phyloP scores from a whole-genome alignment of 768 basidiomycete genomes.

The Psilocybe tampanensis region DNA sequence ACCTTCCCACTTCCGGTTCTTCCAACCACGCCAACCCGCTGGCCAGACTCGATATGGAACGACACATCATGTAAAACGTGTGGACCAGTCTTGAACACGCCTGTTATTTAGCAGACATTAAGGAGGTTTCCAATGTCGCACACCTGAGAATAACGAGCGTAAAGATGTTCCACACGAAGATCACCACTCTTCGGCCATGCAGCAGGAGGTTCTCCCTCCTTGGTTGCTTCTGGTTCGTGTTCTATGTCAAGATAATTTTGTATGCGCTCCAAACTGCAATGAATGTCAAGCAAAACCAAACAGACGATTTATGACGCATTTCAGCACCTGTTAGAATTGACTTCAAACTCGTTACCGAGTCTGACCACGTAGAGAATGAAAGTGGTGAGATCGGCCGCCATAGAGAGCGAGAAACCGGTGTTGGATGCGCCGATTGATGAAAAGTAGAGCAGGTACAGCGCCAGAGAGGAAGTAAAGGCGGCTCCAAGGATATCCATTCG shows the following conservation, averaged over 20 bases:
- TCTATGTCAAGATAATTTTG: constrained; percentile 62
- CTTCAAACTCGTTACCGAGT: constrained; percentile 42
- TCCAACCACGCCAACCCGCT: constrained; percentile 55
- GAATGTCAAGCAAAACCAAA: not conserved
- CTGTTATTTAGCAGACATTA: not conserved
- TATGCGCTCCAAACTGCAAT: constrained; percentile 62
- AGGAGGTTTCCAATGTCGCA: no score
- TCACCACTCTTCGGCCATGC: constrained; percentile 60
- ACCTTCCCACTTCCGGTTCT: constrained; percentile 46
- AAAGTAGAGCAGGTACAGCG: constrained; percentile 52
- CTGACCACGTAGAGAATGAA: constrained; percentile 54
- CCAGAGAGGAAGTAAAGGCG: constrained; percentile 53
- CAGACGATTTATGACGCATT: not conserved
- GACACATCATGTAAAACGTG: constrained; percentile 48
- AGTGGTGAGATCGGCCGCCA: constrained; percentile 57
- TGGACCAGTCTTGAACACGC: constrained; percentile 31
- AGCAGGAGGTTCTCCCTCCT: constrained; percentile 48
- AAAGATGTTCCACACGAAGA: constrained; percentile 50
- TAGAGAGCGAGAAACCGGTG: constrained; percentile 55
- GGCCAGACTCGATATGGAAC: constrained; percentile 56
- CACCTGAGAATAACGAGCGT: constrained; percentile 46
- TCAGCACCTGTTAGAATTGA: constrained; percentile 31
- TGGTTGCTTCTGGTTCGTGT: constrained; percentile 46
- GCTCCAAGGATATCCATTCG: constrained; percentile 61
- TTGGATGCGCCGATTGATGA: constrained; percentile 41